Evolutionary conservation across 306 rosid genomes (phyloP).

Genomic region (Quercus parvula): DNA sequence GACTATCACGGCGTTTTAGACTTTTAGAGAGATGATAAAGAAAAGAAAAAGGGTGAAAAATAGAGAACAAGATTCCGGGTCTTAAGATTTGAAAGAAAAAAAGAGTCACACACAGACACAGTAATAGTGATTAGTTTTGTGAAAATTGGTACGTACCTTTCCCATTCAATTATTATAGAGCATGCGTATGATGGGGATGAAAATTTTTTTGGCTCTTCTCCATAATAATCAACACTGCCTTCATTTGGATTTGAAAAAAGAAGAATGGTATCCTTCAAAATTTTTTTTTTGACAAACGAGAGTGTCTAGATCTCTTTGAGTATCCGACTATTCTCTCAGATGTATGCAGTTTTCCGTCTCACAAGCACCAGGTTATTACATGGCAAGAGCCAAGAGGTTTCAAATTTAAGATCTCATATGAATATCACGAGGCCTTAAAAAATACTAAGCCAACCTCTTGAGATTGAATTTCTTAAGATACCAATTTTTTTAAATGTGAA

Average conservation of each 20-base stretch:
- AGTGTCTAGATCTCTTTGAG: no score
- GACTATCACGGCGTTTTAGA: slow-evolving; percentile 58
- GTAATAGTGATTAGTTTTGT: background rate
- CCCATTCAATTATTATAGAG: background rate
- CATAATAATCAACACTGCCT: background rate
- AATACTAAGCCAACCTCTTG: no score
- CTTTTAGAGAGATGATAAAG: slow-evolving; percentile 29
- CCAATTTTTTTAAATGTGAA: no score
- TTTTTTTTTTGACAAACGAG: no score
- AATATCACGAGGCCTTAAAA: no score
- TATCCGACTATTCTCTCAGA: no score
- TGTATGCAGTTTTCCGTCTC: no score
- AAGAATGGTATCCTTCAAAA: background rate
- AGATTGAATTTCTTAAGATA: no score
- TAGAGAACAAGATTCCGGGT: slow-evolving; percentile 41
- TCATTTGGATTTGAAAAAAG: background rate
- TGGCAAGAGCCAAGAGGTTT: no score
- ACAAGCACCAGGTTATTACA: no score
- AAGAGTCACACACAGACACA: background rate
- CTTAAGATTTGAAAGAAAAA: slow-evolving; percentile 19
- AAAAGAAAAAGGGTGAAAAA: background rate
- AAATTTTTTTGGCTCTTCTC: background rate
- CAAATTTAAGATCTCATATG: no score
- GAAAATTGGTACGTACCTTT: slow-evolving; percentile 7
- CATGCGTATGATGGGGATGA: background rate